phyloP scores from a whole-genome alignment of 2,329 filamentous ascomycete genomes.

The Fusarium nematophilum region DNA sequence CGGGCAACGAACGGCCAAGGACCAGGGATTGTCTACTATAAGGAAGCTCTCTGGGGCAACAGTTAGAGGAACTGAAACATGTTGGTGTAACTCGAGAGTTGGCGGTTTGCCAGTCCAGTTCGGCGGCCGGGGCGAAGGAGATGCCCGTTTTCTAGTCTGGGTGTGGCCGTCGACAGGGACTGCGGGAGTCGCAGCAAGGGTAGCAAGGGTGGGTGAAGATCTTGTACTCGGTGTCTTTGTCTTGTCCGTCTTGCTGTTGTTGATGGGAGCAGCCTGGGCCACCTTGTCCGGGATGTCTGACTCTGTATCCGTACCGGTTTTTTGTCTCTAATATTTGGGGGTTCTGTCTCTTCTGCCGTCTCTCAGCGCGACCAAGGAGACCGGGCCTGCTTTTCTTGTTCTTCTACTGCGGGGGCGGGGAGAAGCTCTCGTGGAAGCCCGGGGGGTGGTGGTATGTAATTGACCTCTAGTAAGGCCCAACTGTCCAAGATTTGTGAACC shows the following conservation, averaged over 20 bases:
- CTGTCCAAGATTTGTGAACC: slow-evolving; percentile 11
- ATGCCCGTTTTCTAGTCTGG: slow-evolving; percentile 10
- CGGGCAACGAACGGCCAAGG: slow-evolving; percentile 4
- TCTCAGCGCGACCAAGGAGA: background rate
- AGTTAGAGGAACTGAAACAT: slow-evolving; percentile 50
- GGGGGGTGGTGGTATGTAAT: background rate
- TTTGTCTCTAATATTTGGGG: slow-evolving; percentile 24
- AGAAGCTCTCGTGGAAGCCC: background rate
- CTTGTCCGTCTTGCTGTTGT: slow-evolving; percentile 18
- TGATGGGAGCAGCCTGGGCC: slow-evolving; percentile 3
- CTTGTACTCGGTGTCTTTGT: slow-evolving; percentile 37
- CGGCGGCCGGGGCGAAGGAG: slow-evolving; percentile 36
- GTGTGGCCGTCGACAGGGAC: slow-evolving; percentile 24
- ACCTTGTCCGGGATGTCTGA: background rate
- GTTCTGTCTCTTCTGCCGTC: slow-evolving; percentile 4
- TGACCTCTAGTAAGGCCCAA: slow-evolving; percentile 14
- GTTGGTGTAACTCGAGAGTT: slow-evolving; percentile 48
- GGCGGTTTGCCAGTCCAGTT: slow-evolving; percentile 45
- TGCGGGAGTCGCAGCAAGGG: slow-evolving; percentile 2
- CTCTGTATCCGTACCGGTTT: slow-evolving; percentile 9
- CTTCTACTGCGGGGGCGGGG: slow-evolving; percentile 7
- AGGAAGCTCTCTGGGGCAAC: slow-evolving; percentile 39
- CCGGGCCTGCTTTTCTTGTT: background rate
- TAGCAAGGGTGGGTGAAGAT: slow-evolving; percentile 19
- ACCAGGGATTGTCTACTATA: slow-evolving; percentile 34